These are phyloP conservation scores for Cryphonectria parasitica DNA, from an alignment of 2,329 filamentous ascomycete species.

Conservation along the genomic window DNA sequence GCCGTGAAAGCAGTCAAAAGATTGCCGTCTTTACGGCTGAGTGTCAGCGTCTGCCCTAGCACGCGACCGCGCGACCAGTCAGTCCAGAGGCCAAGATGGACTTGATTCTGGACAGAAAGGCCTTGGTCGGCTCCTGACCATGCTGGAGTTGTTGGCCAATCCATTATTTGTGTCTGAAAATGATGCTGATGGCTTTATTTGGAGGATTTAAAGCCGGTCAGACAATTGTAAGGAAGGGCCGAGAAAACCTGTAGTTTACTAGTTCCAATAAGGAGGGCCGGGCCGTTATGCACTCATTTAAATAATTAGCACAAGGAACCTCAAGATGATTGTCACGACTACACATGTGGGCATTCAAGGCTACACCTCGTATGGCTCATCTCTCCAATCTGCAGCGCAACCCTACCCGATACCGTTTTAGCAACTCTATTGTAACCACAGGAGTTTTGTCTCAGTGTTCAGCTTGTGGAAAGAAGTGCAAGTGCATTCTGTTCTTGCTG, in stretches of 20 bases:
- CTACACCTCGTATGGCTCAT: neutral
- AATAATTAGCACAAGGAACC: too few species aligned
- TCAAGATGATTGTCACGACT: neutral
- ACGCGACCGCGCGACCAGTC: conserved; percentile 39
- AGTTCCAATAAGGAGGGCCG: neutral
- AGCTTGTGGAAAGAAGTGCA: neutral
- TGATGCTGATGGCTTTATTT: too few species aligned
- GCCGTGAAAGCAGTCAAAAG: conserved; percentile 41
- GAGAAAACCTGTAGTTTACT: neutral
- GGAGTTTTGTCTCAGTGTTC: neutral
- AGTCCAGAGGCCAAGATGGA: conserved; percentile 39
- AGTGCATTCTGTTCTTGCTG: neutral
- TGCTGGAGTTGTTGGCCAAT: neutral
- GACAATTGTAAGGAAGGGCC: neutral
- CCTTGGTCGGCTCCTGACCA: conserved; percentile 1
- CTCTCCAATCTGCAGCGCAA: too few species aligned
- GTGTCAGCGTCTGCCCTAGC: conserved; percentile 39
- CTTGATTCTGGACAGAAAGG: conserved; percentile 10
- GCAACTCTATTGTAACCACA: neutral
- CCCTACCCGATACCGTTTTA: neutral
- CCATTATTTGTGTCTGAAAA: neutral
- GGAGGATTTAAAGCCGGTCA: neutral
- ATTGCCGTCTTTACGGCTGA: conserved; percentile 36
- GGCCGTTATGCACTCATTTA: too few species aligned
- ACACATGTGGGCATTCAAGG: neutral